Evolutionary conservation across 2,329 filamentous ascomycete genomes (phyloP).

Genomic region (Atkinsonella hypoxylon): DNA sequence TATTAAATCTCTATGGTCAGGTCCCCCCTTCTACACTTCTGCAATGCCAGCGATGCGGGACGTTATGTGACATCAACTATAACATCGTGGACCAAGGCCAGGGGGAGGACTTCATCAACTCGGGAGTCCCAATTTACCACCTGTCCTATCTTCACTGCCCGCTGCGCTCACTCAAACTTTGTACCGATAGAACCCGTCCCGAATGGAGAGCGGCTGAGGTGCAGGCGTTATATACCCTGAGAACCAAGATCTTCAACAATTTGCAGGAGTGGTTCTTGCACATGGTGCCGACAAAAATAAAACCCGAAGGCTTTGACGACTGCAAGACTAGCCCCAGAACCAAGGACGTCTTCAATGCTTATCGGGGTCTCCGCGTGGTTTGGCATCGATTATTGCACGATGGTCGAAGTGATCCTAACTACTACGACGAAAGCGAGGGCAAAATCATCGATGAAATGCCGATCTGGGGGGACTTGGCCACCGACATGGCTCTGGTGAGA

Average conservation of each 20-base stretch:
- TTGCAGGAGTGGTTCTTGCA: neutral
- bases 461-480: constrained; percentile 2
- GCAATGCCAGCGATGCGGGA: constrained; percentile 2
- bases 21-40: neutral
- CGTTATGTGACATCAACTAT: constrained; percentile 5
- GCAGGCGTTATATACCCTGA: neutral
- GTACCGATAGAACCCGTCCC: neutral
- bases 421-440: neutral
- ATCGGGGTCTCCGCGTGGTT: neutral
- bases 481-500: neutral
- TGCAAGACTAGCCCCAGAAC: neutral
- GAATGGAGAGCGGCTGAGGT: neutral
- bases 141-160: neutral
- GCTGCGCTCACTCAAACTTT: neutral
- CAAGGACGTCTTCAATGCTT: neutral
- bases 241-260: neutral
- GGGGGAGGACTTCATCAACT: neutral
- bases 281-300: neutral
- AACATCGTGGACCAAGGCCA: neutral
- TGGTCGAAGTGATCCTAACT: neutral
- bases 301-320: neutral
- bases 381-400: neutral
- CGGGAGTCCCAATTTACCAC: neutral
- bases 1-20: neutral
- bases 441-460: neutral